These are phyloP conservation scores for Colletotrichum endophyticum DNA, from an alignment of 2,329 filamentous ascomycete species.

Conservation along the genomic window DNA sequence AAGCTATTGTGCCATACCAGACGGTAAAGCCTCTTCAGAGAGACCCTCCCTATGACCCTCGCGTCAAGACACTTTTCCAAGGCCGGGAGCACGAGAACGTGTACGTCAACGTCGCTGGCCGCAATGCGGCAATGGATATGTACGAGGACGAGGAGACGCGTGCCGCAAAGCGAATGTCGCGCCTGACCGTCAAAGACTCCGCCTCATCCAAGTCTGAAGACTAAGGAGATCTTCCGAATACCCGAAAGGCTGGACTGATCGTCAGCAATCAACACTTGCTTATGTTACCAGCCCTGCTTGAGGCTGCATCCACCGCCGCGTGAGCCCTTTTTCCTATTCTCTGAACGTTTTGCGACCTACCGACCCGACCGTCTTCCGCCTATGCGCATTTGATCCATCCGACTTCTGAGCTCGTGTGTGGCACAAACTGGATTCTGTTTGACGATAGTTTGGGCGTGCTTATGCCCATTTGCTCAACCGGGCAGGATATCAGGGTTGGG, in stretches of 20 bases:
- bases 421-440: neutral
- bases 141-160: constrained; percentile 23
- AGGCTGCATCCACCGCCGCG: neutral
- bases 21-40: constrained; percentile 22
- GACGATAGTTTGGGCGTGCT: neutral
- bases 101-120: constrained; percentile 23
- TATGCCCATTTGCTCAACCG: neutral
- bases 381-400: neutral
- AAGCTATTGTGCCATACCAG: neutral
- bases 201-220: neutral
- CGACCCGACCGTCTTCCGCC: neutral
- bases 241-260: neutral
- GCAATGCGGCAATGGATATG: constrained; percentile 29
- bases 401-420: neutral
- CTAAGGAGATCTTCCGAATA: neutral
- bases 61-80: constrained; percentile 25
- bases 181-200: neutral
- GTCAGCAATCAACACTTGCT: neutral
- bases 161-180: neutral
- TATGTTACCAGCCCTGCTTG: neutral
- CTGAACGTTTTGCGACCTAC: neutral
- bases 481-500: neutral
- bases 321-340: neutral
- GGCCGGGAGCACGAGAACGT: constrained; percentile 15
- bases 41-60: constrained; percentile 19